Evolutionary conservation across 2,329 filamentous ascomycete genomes (phyloP).

Genomic region (Epichloe sibirici): DNA sequence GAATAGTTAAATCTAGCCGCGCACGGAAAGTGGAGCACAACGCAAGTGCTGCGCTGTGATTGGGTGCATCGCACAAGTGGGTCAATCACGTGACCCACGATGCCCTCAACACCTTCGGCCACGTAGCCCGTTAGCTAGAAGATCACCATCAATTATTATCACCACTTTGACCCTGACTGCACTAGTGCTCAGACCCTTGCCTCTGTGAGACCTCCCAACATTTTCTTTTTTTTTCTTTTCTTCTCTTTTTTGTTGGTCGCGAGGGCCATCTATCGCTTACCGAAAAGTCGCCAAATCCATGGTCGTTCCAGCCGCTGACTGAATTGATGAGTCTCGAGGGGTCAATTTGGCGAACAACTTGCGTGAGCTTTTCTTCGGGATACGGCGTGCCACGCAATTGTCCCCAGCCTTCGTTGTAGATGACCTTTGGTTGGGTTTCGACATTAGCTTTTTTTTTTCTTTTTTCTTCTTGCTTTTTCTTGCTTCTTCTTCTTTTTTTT

Average conservation of each 20-base stretch:
- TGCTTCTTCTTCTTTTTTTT: neutral
- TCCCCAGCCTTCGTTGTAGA: conserved; percentile 65
- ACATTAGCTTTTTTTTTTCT: neutral
- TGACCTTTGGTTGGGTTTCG: conserved; percentile 29
- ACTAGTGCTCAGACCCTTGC: too few relatives aligned
- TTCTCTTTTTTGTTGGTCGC: neutral
- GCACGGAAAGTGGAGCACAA: too few relatives aligned
- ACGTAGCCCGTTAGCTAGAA: too few relatives aligned
- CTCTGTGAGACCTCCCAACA: too few relatives aligned
- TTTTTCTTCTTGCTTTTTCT: neutral
- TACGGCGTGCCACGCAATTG: conserved; percentile 37
- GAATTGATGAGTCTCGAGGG: conserved; percentile 52
- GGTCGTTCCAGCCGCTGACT: conserved; percentile 54
- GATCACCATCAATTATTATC: too few relatives aligned
- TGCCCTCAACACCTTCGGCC: too few relatives aligned
- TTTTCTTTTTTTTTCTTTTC: neutral
- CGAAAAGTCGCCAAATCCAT: conserved; percentile 53
- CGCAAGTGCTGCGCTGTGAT: too few relatives aligned
- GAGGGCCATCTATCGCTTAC: conserved; percentile 10
- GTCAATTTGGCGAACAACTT: conserved; percentile 43
- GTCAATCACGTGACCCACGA: too few relatives aligned
- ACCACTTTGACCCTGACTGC: too few relatives aligned
- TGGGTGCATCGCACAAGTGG: too few relatives aligned
- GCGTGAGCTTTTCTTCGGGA: conserved; percentile 45
- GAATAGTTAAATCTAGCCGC: too few relatives aligned